Percentiles rank a stretch among this genome's conserved stretches.
Conservation (phyloP, 2,329 filamentous ascomycete genomes). For the Aureobasidium pullulans region DNA sequence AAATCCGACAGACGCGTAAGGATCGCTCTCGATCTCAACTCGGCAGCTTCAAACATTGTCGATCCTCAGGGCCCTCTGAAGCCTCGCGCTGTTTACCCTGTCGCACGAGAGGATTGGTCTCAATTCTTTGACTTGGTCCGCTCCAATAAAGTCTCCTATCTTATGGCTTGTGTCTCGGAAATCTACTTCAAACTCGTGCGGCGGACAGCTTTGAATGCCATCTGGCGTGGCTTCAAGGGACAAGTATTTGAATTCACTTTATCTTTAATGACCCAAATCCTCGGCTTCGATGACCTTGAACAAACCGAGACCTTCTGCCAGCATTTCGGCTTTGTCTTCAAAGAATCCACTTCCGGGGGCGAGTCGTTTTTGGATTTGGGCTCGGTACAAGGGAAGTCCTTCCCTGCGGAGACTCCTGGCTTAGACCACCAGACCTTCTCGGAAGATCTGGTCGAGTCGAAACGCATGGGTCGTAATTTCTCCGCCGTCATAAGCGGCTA, state of each 20-base stretch:
- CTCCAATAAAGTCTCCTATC: constrained; percentile 50
- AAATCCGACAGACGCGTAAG: constrained; percentile 46
- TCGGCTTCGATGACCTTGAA: constrained; percentile 50
- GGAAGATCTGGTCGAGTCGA: constrained; percentile 48
- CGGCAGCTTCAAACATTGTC: constrained; percentile 47
- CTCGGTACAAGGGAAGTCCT: constrained; percentile 33
- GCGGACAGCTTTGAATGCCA: constrained; percentile 46
- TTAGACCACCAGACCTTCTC: constrained; percentile 47
- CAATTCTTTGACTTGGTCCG: constrained; percentile 51
- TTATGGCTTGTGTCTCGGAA: constrained; percentile 58
- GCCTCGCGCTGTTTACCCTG: constrained; percentile 40
- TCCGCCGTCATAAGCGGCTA: constrained; percentile 52
- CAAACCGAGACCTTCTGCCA: constrained; percentile 49
- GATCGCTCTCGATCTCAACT: constrained; percentile 50
- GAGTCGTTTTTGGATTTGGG: constrained; percentile 45
- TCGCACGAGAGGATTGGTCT: constrained; percentile 52
- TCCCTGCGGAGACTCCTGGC: constrained; percentile 24
- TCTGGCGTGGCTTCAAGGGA: constrained; percentile 43
- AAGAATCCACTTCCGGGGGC: constrained; percentile 25
- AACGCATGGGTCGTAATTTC: constrained; percentile 49
- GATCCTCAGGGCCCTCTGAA: constrained; percentile 46
- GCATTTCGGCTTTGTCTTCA: constrained; percentile 46
- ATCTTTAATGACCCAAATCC: constrained; percentile 41
- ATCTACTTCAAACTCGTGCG: constrained; percentile 55
- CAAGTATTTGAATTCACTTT: constrained; percentile 52